phyloP scores from a whole-genome alignment of 73 alveolate species.

The Paramecium caudatum region DNA sequence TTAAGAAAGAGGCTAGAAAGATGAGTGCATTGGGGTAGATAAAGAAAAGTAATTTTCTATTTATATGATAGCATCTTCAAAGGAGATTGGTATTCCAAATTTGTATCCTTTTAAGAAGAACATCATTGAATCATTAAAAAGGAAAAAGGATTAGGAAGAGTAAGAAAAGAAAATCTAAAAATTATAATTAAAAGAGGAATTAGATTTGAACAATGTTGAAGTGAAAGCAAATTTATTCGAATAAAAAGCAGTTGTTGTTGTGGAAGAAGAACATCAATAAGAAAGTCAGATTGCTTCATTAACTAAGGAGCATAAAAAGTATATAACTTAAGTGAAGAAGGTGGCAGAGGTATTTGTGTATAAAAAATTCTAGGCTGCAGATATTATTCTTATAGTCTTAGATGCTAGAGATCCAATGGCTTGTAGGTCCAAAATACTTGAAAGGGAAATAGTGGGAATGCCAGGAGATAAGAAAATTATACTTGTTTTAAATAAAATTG shows the following conservation, averaged over 20 bases:
- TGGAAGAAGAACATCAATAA: slow-evolving; percentile 28
- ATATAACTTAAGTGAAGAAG: slow-evolving; percentile 88
- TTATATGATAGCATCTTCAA: slow-evolving; percentile 58
- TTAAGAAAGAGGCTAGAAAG: slow-evolving; percentile 76
- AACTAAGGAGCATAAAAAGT: slow-evolving; percentile 77
- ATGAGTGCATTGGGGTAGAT: slow-evolving; percentile 70
- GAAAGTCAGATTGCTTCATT: slow-evolving; percentile 51
- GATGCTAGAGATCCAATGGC: slow-evolving; percentile 99
- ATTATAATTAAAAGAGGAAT: slow-evolving; percentile 55
- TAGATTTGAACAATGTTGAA: slow-evolving; percentile 33
- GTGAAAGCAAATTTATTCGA: slow-evolving; percentile 54
- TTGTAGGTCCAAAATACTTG: slow-evolving; percentile 94
- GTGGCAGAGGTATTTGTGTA: slow-evolving; percentile 75
- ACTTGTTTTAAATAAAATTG: slow-evolving; percentile 96
- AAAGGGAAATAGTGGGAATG: slow-evolving; percentile 84
- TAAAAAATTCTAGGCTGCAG: slow-evolving; percentile 88
- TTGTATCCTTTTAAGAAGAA: slow-evolving; percentile 76
- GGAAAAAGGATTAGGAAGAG: slow-evolving; percentile 78
- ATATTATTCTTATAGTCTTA: slow-evolving; percentile 95
- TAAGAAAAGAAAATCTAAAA: slow-evolving; percentile 74
- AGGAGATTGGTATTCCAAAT: slow-evolving; percentile 80
- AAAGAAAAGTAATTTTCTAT: slow-evolving; percentile 60
- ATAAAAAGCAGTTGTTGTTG: slow-evolving; percentile 24
- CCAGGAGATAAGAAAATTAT: slow-evolving; percentile 91
- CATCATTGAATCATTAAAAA: slow-evolving; percentile 76